Conservation (phyloP, 2,329 filamentous ascomycete species). For the Penicillium crustosum region DNA sequence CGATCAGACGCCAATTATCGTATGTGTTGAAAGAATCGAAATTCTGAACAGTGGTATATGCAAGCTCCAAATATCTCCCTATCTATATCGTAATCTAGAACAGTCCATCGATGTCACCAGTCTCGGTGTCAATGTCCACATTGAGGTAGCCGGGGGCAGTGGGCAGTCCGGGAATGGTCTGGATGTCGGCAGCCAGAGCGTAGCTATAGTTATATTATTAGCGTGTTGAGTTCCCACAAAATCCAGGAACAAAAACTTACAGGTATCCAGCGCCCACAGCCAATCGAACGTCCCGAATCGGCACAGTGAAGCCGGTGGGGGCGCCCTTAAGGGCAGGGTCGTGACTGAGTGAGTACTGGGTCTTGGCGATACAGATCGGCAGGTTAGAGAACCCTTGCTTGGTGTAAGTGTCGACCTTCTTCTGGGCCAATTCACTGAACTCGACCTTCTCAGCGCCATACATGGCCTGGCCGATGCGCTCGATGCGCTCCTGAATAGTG, state of each 20-base stretch:
- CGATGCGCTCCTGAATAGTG: constrained; percentile 82
- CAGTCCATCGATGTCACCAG: constrained; percentile 82
- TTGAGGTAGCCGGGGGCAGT: constrained; percentile 95
- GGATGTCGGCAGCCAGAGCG: constrained; percentile 92
- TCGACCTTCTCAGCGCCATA: constrained; percentile 88
- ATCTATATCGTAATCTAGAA: constrained; percentile 60
- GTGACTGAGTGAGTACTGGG: constrained; percentile 93
- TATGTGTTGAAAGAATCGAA: constrained; percentile 30
- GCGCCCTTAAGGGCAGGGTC: constrained; percentile 93
- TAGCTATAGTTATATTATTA: constrained; percentile 56
- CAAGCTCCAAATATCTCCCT: constrained; percentile 13
- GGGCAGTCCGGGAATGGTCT: constrained; percentile 93
- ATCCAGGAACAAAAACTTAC: constrained; percentile 51
- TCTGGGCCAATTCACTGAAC: constrained; percentile 90
- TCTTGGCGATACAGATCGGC: constrained; percentile 97
- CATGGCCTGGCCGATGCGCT: constrained; percentile 87
- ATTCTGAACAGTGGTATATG: constrained; percentile 18
- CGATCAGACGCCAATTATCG: constrained; percentile 20
- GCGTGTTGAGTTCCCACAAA: constrained; percentile 37
- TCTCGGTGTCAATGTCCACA: constrained; percentile 78
- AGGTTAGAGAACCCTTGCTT: constrained; percentile 88
- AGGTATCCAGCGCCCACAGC: constrained; percentile 92
- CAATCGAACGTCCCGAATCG: constrained; percentile 90
- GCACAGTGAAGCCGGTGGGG: constrained; percentile 88
- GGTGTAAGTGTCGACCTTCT: constrained; percentile 94